Evolutionary conservation across 441 rosid genomes (phyloP).

Genomic region (Croton setiger): DNA sequence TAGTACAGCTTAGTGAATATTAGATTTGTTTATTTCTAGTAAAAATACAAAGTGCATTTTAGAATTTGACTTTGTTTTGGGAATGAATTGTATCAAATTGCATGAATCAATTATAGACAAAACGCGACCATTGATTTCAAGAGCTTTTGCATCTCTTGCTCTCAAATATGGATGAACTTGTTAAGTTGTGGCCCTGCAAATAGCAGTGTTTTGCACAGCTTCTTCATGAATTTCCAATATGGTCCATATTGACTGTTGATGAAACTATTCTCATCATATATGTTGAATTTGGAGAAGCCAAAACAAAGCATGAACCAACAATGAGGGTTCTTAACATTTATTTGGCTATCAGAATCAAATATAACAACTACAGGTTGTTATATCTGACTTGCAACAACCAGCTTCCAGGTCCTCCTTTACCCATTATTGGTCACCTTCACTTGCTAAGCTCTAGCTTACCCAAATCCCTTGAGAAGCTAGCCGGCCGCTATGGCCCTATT

Average conservation of each 20-base stretch:
- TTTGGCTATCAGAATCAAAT: constrained; percentile 8
- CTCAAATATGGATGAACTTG: constrained; percentile 9
- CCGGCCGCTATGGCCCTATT: constrained; percentile 8
- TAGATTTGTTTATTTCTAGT: too few species aligned
- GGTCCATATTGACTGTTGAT: constrained; percentile 9
- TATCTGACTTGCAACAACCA: too few species aligned
- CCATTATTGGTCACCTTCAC: constrained; percentile 23
- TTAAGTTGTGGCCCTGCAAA: constrained; percentile 12
- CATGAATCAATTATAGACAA: too few species aligned
- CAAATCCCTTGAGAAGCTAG: constrained; percentile 16
- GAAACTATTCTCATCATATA: constrained; percentile 17
- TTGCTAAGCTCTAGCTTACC: constrained; percentile 13
- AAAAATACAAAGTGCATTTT: too few species aligned
- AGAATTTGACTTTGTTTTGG: too few species aligned
- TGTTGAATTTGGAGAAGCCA: constrained; percentile 16
- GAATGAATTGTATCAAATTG: too few species aligned
- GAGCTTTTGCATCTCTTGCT: background rate
- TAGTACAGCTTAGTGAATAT: too few species aligned
- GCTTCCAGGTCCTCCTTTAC: constrained; percentile 12
- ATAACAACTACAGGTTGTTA: constrained; percentile 1
- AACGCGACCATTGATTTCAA: background rate
- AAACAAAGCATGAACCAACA: constrained; percentile 12
- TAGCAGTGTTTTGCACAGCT: constrained; percentile 12
- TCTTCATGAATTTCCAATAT: constrained; percentile 22
- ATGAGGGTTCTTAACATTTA: constrained; percentile 13